Conservation (phyloP, 2,329 filamentous ascomycete genomes). For the Amphichorda felina region DNA sequence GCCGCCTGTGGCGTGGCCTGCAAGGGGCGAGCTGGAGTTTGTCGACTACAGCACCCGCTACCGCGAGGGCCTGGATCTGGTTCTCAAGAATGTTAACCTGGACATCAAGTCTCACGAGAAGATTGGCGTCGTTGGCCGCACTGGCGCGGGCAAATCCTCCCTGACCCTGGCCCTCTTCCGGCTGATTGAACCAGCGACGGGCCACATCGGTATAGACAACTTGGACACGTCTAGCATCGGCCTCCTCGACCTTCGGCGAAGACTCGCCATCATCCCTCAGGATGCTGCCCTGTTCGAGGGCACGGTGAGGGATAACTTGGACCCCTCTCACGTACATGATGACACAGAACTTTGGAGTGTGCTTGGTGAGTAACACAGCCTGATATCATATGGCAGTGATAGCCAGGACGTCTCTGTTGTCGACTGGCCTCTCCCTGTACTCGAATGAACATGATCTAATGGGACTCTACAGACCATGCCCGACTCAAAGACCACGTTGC, state of each 20-base stretch:
- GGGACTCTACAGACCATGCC: slow-evolving; percentile 59
- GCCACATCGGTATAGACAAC: slow-evolving; percentile 79
- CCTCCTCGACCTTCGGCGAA: slow-evolving; percentile 73
- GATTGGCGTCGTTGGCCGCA: slow-evolving; percentile 93
- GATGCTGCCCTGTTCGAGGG: slow-evolving; percentile 95
- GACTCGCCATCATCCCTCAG: slow-evolving; percentile 93
- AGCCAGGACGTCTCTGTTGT: neutral
- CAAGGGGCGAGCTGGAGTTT: slow-evolving; percentile 79
- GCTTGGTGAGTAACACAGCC: slow-evolving; percentile 49
- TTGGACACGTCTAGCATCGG: slow-evolving; percentile 87
- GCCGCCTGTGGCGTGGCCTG: slow-evolving; percentile 84
- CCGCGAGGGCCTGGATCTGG: slow-evolving; percentile 76
- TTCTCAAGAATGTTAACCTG: slow-evolving; percentile 84
- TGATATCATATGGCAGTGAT: neutral
- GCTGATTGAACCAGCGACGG: slow-evolving; percentile 78
- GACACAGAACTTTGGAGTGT: slow-evolving; percentile 97
- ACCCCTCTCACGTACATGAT: slow-evolving; percentile 88
- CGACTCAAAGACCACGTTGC: slow-evolving; percentile 83
- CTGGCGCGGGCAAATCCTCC: slow-evolving; percentile 91
- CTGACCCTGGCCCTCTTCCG: slow-evolving; percentile 88
- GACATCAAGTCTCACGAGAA: slow-evolving; percentile 95
- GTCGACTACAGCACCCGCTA: slow-evolving; percentile 92
- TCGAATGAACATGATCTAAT: slow-evolving; percentile 6
- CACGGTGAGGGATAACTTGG: slow-evolving; percentile 85
- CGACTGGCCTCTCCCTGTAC: neutral